A percentile compares a stretch with the other conserved stretches of the same genome.
Evolutionary conservation across 805 yeast genomes (phyloP).

Genomic region (Saturnispora galanensis): DNA sequence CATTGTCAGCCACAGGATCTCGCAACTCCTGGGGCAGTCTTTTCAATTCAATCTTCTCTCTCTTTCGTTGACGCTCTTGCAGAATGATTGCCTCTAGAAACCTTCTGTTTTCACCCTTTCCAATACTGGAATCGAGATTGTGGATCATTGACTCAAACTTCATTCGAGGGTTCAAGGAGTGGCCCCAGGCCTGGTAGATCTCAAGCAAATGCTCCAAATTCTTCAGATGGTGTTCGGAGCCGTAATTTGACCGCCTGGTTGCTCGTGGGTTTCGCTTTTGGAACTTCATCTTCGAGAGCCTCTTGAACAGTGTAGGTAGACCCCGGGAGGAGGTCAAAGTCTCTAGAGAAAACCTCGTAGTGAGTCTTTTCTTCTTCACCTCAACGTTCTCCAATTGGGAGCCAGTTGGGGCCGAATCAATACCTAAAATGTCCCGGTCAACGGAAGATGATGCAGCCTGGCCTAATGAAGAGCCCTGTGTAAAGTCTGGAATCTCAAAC

Average conservation of each 20-base stretch:
- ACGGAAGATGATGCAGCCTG: neutral
- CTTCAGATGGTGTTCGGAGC: constrained; percentile 35
- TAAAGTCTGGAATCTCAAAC: neutral
- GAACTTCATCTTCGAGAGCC: constrained; percentile 28
- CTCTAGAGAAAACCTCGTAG: constrained; percentile 43
- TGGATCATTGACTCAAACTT: constrained; percentile 60
- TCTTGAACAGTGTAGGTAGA: constrained; percentile 38
- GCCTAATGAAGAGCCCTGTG: neutral
- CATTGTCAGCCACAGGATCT: neutral
- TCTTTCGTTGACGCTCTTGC: constrained; percentile 1
- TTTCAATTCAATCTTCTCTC: neutral
- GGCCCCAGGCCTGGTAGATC: constrained; percentile 68
- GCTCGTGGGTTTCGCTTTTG: constrained; percentile 10
- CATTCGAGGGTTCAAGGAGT: constrained; percentile 68
- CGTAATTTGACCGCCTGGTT: constrained; percentile 11
- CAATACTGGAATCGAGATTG: constrained; percentile 42
- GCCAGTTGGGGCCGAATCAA: constrained; percentile 6
- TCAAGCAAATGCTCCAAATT: constrained; percentile 42
- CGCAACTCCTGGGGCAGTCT: neutral
- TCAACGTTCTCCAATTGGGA: constrained; percentile 8
- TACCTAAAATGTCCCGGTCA: constrained; percentile 19
- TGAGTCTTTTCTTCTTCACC: constrained; percentile 17
- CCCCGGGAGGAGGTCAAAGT: constrained; percentile 47
- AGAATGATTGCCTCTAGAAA: constrained; percentile 1
- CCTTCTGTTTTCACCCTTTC: constrained; percentile 29